Evolutionary conservation across 2,329 filamentous ascomycete species (phyloP).

Genomic region (Botryotinia narcissicola): DNA sequence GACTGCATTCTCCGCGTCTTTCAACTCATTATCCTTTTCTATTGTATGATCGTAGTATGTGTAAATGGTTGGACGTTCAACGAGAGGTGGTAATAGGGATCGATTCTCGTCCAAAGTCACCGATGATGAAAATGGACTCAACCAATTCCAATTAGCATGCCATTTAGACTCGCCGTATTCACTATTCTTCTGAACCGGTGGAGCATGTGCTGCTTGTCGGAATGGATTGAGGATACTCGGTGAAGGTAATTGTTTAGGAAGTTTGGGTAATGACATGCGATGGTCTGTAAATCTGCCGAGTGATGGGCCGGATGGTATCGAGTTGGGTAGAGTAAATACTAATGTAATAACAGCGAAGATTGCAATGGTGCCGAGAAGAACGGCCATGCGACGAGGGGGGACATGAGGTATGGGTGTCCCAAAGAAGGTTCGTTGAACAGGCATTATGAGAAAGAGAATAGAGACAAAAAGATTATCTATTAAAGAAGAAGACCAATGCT

Average conservation of each 20-base stretch:
- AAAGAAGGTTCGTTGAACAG: constrained; percentile 47
- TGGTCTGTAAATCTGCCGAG: constrained; percentile 51
- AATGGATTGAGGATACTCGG: constrained; percentile 62
- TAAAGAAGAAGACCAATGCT: neutral
- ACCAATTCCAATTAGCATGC: constrained; percentile 89
- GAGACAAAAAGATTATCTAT: neutral
- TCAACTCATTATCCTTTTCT: constrained; percentile 59
- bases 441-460: constrained; percentile 41
- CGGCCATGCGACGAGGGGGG: constrained; percentile 51
- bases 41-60: constrained; percentile 80
- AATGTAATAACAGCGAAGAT: constrained; percentile 54
- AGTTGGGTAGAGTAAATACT: constrained; percentile 51
- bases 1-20: constrained; percentile 73
- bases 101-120: constrained; percentile 79
- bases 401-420: constrained; percentile 52
- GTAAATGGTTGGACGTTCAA: constrained; percentile 71
- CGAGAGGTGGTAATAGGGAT: constrained; percentile 76
- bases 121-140: constrained; percentile 81
- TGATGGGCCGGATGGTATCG: constrained; percentile 48
- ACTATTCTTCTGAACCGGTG: constrained; percentile 73
- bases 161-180: constrained; percentile 76
- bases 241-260: constrained; percentile 41
- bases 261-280: constrained; percentile 50
- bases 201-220: constrained; percentile 65
- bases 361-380: constrained; percentile 51